Conservation (phyloP, 495 filamentous ascomycete species). For the Penicillium antarcticum region DNA sequence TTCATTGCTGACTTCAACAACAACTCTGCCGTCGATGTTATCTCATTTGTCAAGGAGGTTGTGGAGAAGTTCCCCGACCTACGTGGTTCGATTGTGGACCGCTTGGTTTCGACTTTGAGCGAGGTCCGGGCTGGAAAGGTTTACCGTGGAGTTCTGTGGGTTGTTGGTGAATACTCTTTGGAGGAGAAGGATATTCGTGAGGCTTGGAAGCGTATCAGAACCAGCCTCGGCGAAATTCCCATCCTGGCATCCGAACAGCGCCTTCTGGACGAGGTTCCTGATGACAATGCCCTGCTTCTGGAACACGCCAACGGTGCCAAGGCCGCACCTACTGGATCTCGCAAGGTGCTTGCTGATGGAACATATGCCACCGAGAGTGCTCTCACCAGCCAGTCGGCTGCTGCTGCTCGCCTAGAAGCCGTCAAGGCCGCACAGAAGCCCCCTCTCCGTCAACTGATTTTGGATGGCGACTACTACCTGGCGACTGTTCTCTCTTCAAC, state of each 20-base stretch:
- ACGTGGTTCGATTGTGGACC: slow-evolving; percentile 78
- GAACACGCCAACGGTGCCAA: slow-evolving; percentile 81
- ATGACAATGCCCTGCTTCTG: slow-evolving; percentile 60
- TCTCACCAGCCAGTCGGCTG: slow-evolving; percentile 85
- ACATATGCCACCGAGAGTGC: slow-evolving; percentile 97
- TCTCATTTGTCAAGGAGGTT: slow-evolving; percentile 97
- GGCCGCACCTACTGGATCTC: slow-evolving; percentile 74
- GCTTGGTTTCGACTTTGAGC: slow-evolving; percentile 84
- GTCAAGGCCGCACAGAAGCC: slow-evolving; percentile 97
- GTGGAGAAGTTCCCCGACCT: slow-evolving; percentile 97
- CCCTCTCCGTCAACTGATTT: slow-evolving; percentile 87
- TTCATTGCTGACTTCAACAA: slow-evolving; percentile 99
- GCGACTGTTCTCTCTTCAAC: slow-evolving; percentile 91
- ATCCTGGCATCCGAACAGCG: slow-evolving; percentile 95
- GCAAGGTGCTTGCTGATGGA: slow-evolving; percentile 92
- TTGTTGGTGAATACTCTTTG: slow-evolving; percentile 94
- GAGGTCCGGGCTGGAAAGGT: slow-evolving; percentile 97
- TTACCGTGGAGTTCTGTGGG: slow-evolving; percentile 95
- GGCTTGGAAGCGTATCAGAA: slow-evolving; percentile 93
- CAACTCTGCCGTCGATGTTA: slow-evolving; percentile 93
- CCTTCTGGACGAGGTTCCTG: slow-evolving; percentile 73
- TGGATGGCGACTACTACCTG: slow-evolving; percentile 98
- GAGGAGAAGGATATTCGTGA: slow-evolving; percentile 92
- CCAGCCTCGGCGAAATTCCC: slow-evolving; percentile 94
- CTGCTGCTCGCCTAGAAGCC: slow-evolving; percentile 87